phyloP scores from a whole-genome alignment of 768 basidiomycete species.

The Suillus hirtellus region DNA sequence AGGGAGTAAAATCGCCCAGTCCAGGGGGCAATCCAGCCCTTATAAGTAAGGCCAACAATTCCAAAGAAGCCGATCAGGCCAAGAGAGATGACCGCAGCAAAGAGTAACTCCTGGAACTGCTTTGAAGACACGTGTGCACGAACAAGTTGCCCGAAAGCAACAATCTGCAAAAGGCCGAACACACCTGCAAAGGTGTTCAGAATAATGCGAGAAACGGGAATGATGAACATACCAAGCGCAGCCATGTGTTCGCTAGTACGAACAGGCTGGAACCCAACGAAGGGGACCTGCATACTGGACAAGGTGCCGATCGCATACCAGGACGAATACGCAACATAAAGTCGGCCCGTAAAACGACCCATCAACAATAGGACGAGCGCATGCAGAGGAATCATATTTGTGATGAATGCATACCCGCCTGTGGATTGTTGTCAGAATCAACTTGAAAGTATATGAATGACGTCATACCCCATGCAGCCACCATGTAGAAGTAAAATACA shows the following conservation, averaged over 20 bases:
- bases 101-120: constrained; percentile 86
- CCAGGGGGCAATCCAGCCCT: constrained; percentile 97
- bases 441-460: not conserved
- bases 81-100: constrained; percentile 62
- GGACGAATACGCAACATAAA: constrained; percentile 94
- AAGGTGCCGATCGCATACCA: constrained; percentile 99
- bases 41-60: constrained; percentile 83
- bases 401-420: constrained; percentile 99
- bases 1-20: constrained; percentile 99
- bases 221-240: constrained; percentile 68
- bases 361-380: constrained; percentile 93
- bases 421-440: not conserved
- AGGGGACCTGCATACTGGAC: constrained; percentile 98
- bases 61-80: constrained; percentile 73
- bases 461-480: constrained; percentile 94
- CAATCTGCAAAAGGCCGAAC: constrained; percentile 94
- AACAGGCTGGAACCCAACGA: constrained; percentile 99
- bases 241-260: constrained; percentile 99
- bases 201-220: constrained; percentile 14
- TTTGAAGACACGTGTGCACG: constrained; percentile 87
- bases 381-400: constrained; percentile 99
- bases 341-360: constrained; percentile 89
- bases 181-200: constrained; percentile 54
- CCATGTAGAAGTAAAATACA: constrained; percentile 99
- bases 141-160: constrained; percentile 89